phyloP scores from a whole-genome alignment of 2,329 filamentous ascomycete species.

The Botrytis hyacinthi region DNA sequence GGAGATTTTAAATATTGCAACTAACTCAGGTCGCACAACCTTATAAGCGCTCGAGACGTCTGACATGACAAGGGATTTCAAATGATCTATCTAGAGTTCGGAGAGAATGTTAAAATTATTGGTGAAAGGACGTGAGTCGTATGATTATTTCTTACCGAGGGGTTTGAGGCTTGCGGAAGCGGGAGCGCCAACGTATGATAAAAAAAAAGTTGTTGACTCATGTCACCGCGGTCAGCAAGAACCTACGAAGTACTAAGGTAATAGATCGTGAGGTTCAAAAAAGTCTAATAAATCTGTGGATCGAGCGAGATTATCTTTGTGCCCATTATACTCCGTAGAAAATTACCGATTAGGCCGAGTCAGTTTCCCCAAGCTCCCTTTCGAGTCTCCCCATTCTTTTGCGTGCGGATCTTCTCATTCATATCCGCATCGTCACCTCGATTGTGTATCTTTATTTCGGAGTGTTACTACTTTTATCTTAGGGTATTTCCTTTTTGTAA shows the following conservation, averaged over 20 bases:
- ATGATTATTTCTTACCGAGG: slow-evolving; percentile 15
- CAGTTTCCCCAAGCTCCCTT: not conserved
- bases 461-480: not conserved
- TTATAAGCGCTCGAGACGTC: not conserved
- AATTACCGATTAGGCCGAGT: slow-evolving; percentile 7
- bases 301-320: not conserved
- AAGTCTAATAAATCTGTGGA: slow-evolving; percentile 1
- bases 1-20: no score
- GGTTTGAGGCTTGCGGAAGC: slow-evolving; percentile 13
- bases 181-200: slow-evolving; percentile 15
- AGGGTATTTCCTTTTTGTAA: not conserved
- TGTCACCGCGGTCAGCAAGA: slow-evolving; percentile 14
- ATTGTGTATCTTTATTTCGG: not conserved
- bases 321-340: not conserved
- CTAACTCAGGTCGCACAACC: not conserved
- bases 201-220: not conserved
- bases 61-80: not conserved
- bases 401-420: not conserved
- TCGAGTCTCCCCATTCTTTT: not conserved
- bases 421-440: not conserved
- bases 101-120: slow-evolving; percentile 10
- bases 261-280: slow-evolving; percentile 17
- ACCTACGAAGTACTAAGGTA: not conserved
- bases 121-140: slow-evolving; percentile 15
- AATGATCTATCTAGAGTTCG: slow-evolving; percentile 12